A percentile compares a stretch with the other conserved stretches of the same genome.
These are phyloP conservation scores for Cadophora luteo-olivacea DNA, from an alignment of 2,329 filamentous ascomycete species.

Conservation along the genomic window DNA sequence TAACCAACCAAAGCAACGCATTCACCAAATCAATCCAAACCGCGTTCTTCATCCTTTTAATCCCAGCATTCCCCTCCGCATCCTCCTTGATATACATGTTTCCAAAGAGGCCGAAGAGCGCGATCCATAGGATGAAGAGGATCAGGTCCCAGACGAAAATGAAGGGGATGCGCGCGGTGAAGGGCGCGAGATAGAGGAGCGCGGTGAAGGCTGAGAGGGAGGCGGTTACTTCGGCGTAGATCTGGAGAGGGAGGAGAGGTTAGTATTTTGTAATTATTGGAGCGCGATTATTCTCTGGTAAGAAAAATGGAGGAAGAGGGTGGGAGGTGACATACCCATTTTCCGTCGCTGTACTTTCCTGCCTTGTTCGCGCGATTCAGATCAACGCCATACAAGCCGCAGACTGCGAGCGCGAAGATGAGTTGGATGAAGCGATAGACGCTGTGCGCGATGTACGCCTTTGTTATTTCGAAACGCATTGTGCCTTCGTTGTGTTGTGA, in stretches of 20 bases:
- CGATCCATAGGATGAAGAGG: conserved; percentile 79
- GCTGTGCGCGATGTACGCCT: conserved; percentile 59
- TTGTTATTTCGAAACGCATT: conserved; percentile 29
- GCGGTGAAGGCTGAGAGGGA: conserved; percentile 69
- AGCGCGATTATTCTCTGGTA: not conserved
- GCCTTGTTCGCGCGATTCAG: conserved; percentile 60
- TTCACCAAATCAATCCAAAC: conserved; percentile 83
- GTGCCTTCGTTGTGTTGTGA: not conserved
- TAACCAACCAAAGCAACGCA: conserved; percentile 77
- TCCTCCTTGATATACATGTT: conserved; percentile 77
- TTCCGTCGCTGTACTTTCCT: conserved; percentile 61
- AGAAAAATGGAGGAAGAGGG: conserved; percentile 1
- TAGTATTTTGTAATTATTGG: not conserved
- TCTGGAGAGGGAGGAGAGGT: conserved; percentile 47
- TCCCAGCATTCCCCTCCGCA: conserved; percentile 65
- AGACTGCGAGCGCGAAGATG: conserved; percentile 76
- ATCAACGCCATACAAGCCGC: conserved; percentile 79
- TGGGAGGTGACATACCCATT: conserved; percentile 65
- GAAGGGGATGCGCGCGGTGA: conserved; percentile 58
- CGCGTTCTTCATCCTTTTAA: conserved; percentile 82
- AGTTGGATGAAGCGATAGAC: conserved; percentile 78
- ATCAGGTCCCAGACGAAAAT: conserved; percentile 74
- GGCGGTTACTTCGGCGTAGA: conserved; percentile 76
- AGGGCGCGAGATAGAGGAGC: conserved; percentile 69
- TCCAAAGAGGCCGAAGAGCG: conserved; percentile 84